Conservation (phyloP, 192 early-diverging fungal genomes). For the Funneliformis mosseae region DNA sequence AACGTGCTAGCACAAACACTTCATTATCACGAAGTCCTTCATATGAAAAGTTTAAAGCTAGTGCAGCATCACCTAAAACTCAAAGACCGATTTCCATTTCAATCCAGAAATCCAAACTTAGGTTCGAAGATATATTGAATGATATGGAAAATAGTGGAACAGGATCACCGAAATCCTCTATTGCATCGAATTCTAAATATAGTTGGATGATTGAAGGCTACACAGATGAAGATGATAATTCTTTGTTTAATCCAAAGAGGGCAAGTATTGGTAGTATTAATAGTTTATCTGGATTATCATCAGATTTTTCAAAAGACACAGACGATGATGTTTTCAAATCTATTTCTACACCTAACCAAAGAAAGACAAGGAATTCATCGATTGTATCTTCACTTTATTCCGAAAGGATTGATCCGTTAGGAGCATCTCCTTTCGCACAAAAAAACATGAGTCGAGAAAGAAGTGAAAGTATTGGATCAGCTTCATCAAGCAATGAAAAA, state of each 20-base stretch:
- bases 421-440: background rate
- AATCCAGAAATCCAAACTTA: constrained; percentile 5
- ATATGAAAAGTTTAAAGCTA: background rate
- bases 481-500: constrained; percentile 1
- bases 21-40: background rate
- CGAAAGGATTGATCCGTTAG: constrained; percentile 16
- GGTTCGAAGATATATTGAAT: constrained; percentile 19
- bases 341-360: constrained; percentile 8
- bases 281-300: constrained; percentile 1
- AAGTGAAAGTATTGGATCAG: constrained; percentile 17
- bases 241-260: constrained; percentile 31
- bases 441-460: background rate
- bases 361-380: background rate
- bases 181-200: constrained; percentile 34
- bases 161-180: constrained; percentile 17
- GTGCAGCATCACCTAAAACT: background rate
- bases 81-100: background rate
- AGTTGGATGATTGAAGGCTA: constrained; percentile 34
- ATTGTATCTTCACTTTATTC: background rate
- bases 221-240: constrained; percentile 30
- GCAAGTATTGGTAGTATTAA: constrained; percentile 2
- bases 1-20: background rate
- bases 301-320: background rate
- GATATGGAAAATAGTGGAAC: constrained; percentile 18
- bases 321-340: background rate